Conservation (phyloP, 2,329 filamentous ascomycete genomes). For the Knufia petricola region DNA sequence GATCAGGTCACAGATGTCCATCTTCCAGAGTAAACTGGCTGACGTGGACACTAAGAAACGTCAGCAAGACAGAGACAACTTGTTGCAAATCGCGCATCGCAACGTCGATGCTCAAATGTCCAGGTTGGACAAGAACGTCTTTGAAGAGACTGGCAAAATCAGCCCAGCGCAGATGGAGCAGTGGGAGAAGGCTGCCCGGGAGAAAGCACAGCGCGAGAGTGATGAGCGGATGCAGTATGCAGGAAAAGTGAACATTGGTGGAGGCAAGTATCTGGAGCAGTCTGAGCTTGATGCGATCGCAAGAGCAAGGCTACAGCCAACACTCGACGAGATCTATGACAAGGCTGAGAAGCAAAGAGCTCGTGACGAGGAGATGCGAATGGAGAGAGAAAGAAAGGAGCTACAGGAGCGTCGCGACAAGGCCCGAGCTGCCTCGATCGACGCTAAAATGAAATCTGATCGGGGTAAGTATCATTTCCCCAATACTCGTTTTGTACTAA, state of each 20-base stretch:
- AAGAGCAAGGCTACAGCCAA: conserved; percentile 64
- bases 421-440: conserved; percentile 31
- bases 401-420: conserved; percentile 43
- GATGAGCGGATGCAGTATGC: conserved; percentile 50
- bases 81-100: conserved; percentile 70
- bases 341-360: conserved; percentile 65
- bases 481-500: conserved; percentile 5
- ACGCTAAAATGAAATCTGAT: conserved; percentile 31
- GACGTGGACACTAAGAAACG: conserved; percentile 66
- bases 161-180: conserved; percentile 57
- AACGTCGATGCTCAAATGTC: conserved; percentile 75
- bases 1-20: conserved; percentile 69
- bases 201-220: conserved; percentile 56
- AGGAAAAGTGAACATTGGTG: conserved; percentile 60
- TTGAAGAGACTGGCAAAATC: conserved; percentile 24
- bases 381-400: conserved; percentile 57
- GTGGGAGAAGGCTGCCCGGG: conserved; percentile 69
- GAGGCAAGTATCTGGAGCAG: conserved; percentile 69
- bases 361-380: conserved; percentile 51
- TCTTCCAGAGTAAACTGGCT: conserved; percentile 58
- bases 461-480: conserved; percentile 29
- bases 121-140: conserved; percentile 59
- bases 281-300: conserved; percentile 73
- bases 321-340: conserved; percentile 74
- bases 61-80: conserved; percentile 60